A percentile compares a stretch with the other conserved stretches of the same genome.
Conservation (phyloP, 2,329 filamentous ascomycete species). For the Penicillium oxalicum region DNA sequence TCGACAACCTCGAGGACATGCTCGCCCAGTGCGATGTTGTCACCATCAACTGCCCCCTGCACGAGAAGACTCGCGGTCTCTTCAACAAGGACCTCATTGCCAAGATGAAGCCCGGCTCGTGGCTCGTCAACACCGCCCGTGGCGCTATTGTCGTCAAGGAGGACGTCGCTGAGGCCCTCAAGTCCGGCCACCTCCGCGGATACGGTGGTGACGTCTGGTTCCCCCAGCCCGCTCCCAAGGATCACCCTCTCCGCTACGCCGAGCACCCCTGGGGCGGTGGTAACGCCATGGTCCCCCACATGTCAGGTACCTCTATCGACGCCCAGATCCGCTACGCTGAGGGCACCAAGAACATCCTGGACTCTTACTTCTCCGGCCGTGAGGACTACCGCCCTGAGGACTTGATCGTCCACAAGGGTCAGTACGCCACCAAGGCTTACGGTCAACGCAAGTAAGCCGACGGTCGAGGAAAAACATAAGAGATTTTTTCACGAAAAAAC, state of each 20-base stretch:
- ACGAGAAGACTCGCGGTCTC: conserved; percentile 92
- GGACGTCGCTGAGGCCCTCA: conserved; percentile 90
- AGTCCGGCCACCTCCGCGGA: conserved; percentile 65
- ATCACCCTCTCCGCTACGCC: conserved; percentile 87
- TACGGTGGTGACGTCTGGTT: conserved; percentile 64
- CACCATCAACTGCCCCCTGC: conserved; percentile 98
- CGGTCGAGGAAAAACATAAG: neutral
- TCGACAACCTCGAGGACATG: conserved; percentile 88
- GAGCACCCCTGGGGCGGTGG: conserved; percentile 94
- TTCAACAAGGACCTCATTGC: conserved; percentile 98
- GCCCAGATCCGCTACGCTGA: conserved; percentile 88
- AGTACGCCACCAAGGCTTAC: conserved; percentile 93
- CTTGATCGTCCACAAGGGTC: conserved; percentile 80
- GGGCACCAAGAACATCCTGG: conserved; percentile 81
- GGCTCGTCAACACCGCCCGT: conserved; percentile 97
- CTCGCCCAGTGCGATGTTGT: conserved; percentile 90
- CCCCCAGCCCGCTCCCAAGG: conserved; percentile 90
- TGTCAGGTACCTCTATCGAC: conserved; percentile 98
- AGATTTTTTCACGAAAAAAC: neutral
- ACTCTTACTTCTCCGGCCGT: conserved; percentile 82
- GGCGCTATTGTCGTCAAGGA: conserved; percentile 99
- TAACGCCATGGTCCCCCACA: conserved; percentile 98
- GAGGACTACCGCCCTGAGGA: conserved; percentile 86
- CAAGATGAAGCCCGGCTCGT: conserved; percentile 98
- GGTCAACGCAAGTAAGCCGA: conserved; percentile 56